Evolutionary conservation across 257 asterid species (phyloP).

Genomic region (Fraxinus americana): DNA sequence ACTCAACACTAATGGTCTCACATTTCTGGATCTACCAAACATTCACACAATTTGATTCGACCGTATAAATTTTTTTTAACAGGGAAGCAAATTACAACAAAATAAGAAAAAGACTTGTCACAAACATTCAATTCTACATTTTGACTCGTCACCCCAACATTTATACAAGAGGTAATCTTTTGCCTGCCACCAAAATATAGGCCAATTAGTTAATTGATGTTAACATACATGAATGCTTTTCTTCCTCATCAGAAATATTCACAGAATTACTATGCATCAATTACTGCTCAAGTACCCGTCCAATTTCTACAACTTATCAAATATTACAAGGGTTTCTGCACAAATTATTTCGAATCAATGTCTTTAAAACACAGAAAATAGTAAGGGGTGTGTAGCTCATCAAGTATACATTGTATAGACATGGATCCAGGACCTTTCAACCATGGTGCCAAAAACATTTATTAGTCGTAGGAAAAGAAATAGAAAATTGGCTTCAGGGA

Average conservation of each 20-base stretch:
- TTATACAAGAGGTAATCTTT: background rate
- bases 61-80: background rate
- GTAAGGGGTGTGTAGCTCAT: background rate
- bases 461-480: background rate
- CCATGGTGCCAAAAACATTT: background rate
- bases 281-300: background rate
- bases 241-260: background rate
- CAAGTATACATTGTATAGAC: background rate
- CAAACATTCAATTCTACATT: too few relatives aligned
- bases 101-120: slow-evolving; percentile 6
- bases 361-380: too few relatives aligned
- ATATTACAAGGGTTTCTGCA: too few relatives aligned
- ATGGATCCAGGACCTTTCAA: background rate
- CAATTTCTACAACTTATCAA: background rate
- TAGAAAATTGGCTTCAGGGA: too few relatives aligned
- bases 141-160: background rate
- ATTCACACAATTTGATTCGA: background rate
- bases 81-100: background rate
- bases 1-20: background rate
- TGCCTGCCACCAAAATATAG: background rate
- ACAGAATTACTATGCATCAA: background rate
- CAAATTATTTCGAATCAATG: background rate
- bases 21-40: background rate
- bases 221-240: background rate
- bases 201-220: background rate